Percentiles rank a stretch among this genome's conserved stretches.
Evolutionary conservation across 176 grass and related monocot species (phyloP).

Genomic region (Oryza rufipogon): DNA sequence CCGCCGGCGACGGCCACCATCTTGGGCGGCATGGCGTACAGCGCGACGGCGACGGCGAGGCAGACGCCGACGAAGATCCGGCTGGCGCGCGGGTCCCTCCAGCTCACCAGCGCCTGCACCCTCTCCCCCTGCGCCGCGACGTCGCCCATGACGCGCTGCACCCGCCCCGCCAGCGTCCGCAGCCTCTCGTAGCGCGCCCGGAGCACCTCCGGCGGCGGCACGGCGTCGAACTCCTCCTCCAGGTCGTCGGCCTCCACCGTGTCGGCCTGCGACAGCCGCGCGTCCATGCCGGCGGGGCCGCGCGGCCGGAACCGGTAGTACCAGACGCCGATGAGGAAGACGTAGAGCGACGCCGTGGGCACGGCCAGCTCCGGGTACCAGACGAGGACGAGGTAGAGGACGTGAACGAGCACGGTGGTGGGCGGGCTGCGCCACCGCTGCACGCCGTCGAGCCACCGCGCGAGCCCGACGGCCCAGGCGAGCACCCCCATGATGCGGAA

Average conservation of each 20-base stretch:
- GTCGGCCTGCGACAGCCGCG: slow-evolving; percentile 90
- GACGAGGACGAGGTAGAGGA: slow-evolving; percentile 88
- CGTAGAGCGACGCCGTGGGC: slow-evolving; percentile 85
- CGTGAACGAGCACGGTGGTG: slow-evolving; percentile 85
- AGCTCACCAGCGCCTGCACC: slow-evolving; percentile 95
- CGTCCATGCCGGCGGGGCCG: slow-evolving; percentile 79
- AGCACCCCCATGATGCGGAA: slow-evolving; percentile 97
- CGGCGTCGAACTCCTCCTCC: slow-evolving; percentile 94
- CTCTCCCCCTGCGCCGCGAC: slow-evolving; percentile 93
- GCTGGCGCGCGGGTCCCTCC: slow-evolving; percentile 92
- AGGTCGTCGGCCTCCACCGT: slow-evolving; percentile 87
- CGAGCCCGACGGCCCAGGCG: slow-evolving; percentile 86
- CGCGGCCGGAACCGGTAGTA: slow-evolving; percentile 90
- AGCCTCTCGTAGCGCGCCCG: slow-evolving; percentile 72
- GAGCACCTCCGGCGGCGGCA: slow-evolving; percentile 60
- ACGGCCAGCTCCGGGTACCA: slow-evolving; percentile 98
- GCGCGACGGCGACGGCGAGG: slow-evolving; percentile 68
- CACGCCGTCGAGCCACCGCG: slow-evolving; percentile 84
- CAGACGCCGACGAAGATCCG: slow-evolving; percentile 92
- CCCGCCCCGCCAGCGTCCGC: slow-evolving; percentile 69
- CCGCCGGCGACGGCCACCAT: slow-evolving; percentile 93
- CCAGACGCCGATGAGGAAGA: slow-evolving; percentile 89
- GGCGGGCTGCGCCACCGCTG: slow-evolving; percentile 71
- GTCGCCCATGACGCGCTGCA: slow-evolving; percentile 94
- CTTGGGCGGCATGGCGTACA: slow-evolving; percentile 85